These are phyloP conservation scores for Phytophthora macrochlamydospora DNA, from an alignment of 352 stramenopile genomes.

Conservation along the genomic window DNA sequence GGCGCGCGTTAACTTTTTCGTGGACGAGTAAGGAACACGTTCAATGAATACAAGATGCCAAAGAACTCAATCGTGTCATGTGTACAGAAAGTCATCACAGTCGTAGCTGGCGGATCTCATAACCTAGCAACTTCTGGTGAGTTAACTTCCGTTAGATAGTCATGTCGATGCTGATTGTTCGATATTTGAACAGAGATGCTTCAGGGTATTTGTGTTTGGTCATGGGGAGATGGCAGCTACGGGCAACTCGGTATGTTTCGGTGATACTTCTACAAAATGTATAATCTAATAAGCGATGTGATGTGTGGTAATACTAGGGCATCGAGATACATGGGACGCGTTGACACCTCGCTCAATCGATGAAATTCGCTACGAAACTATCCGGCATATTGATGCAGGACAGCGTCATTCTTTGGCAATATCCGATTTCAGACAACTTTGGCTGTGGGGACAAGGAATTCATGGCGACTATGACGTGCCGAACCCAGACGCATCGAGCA, in stretches of 20 bases:
- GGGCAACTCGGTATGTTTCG: slow-evolving; percentile 64
- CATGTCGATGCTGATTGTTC: not conserved
- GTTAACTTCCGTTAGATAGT: not conserved
- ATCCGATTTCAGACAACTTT: slow-evolving; percentile 62
- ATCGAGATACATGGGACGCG: slow-evolving; percentile 75
- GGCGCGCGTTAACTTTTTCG: slow-evolving; percentile 75
- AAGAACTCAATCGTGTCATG: not conserved
- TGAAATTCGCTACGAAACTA: slow-evolving; percentile 63
- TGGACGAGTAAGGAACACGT: slow-evolving; percentile 39
- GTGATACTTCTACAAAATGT: not conserved
- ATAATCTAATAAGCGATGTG: not conserved
- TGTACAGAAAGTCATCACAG: slow-evolving; percentile 71
- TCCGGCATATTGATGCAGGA: slow-evolving; percentile 67
- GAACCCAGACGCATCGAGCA: slow-evolving; percentile 47
- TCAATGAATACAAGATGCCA: not conserved
- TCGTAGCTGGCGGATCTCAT: slow-evolving; percentile 60
- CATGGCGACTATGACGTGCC: slow-evolving; percentile 54
- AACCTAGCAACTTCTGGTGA: slow-evolving; percentile 72
- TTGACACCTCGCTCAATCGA: slow-evolving; percentile 66
- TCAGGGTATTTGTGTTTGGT: slow-evolving; percentile 69
- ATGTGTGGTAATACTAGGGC: slow-evolving; percentile 36
- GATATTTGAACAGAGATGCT: slow-evolving; percentile 44
- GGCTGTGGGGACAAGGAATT: slow-evolving; percentile 77
- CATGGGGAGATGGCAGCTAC: slow-evolving; percentile 66
- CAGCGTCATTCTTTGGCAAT: slow-evolving; percentile 76